Base-by-base conservation (phyloP, 1,284 basidiomycete genomes). In the Tausonia pullulans region DNA sequence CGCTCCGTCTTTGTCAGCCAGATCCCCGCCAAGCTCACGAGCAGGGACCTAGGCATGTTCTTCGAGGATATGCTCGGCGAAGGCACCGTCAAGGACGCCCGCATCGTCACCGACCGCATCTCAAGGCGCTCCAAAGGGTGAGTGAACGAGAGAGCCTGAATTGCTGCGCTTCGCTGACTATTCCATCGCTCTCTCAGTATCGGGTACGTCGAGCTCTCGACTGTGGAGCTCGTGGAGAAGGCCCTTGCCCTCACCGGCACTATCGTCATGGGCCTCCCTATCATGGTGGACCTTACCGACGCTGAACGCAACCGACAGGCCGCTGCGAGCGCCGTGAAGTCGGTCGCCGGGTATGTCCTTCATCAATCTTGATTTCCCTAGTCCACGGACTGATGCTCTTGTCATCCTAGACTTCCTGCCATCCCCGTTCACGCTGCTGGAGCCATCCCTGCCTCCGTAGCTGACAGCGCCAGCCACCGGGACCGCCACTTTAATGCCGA, bases 1-100 rank as follows among this genome's bases (percentile, higher is more conserved):
- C 88, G 96, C 76, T 97, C 95, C 71, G 90, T 98, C 69, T 98
- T 98, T 79, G 93, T 97, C 75, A 94, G 93, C 72, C 95, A 98
- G 79, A 86, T 99, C 74, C 90, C 95, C 70, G 90, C 92, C 65
- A 85, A 91, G 72, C 85, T 98, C 74, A 95, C 91, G 66, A 91
- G 93, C 72, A 84, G 90, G 73, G 95, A 98, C 80, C 81, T 99
- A 75, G 93, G 93, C 68, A 90, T 95, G 78, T 98, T 99, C 81
- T 98, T 99, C 74, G 95, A 98, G 81, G 90, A 96, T 75, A 93
- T 91, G 75, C 82, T 97, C 46, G 93, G 93, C 41, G 88, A 90
- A 76, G 86, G 87, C 54, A 84, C 88, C 43, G 95, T 99, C 3
- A 85, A 92, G 79, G 95, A 98, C 72, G 91, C 94, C 16, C 82